A percentile compares a stretch with the other conserved stretches of the same genome.
These are phyloP conservation scores for Microascus cirrosus DNA, from an alignment of 2,329 filamentous ascomycete genomes.

Conservation along the genomic window DNA sequence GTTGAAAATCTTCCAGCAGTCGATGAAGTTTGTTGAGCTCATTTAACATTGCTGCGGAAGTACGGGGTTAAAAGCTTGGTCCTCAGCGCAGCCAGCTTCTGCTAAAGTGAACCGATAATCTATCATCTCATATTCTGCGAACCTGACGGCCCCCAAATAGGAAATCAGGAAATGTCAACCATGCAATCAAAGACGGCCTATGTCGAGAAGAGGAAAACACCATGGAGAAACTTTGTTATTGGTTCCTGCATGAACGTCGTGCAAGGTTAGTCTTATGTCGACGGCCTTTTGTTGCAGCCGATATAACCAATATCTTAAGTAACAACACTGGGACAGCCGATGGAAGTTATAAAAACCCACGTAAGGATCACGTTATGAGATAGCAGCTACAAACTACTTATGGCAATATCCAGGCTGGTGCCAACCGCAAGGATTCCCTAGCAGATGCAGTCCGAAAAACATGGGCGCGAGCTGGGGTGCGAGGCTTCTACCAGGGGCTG, in stretches of 20 bases:
- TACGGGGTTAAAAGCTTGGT: no score
- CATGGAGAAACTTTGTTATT: background rate
- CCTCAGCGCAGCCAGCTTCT: no score
- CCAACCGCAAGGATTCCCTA: conserved; percentile 4
- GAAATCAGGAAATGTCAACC: background rate
- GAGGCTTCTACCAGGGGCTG: conserved; percentile 9
- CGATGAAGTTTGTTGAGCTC: background rate
- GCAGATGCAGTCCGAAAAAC: conserved; percentile 6
- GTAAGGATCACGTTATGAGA: background rate
- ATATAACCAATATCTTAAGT: conserved; percentile 4
- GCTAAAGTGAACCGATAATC: no score
- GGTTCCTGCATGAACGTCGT: background rate
- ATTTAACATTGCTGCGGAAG: background rate
- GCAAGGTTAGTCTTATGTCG: background rate
- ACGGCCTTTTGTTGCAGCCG: background rate
- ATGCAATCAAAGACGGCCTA: background rate
- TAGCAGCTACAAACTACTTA: background rate
- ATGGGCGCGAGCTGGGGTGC: conserved; percentile 5
- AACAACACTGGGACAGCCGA: conserved; percentile 8
- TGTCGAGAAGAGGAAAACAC: background rate
- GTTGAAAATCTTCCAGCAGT: background rate
- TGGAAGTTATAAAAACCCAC: conserved; percentile 10
- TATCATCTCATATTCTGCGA: no score
- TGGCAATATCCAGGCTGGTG: background rate
- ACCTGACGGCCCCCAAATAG: background rate